A percentile compares a stretch with the other conserved stretches of the same genome.
phyloP scores from a whole-genome alignment of 768 basidiomycete species.

The Boletus rufocinnamomeus region DNA sequence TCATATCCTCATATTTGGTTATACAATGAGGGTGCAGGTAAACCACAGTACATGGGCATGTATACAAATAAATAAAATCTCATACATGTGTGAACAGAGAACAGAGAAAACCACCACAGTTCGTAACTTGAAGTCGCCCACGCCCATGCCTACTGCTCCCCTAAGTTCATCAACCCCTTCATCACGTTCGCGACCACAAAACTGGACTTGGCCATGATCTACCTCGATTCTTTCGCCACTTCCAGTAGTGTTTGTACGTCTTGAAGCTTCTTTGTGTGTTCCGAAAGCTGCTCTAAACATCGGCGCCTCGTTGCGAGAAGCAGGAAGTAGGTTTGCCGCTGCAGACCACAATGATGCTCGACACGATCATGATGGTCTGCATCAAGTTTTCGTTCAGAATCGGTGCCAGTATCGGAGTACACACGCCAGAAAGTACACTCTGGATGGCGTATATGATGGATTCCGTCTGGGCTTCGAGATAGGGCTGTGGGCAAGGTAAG shows the following conservation, averaged over 20 bases:
- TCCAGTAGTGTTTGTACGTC: conserved; percentile 83
- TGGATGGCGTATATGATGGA: conserved; percentile 95
- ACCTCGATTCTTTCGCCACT: conserved; percentile 88
- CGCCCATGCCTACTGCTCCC: too few relatives aligned
- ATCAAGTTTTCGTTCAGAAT: conserved; percentile 91
- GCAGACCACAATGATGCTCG: conserved; percentile 95
- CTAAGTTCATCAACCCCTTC: conserved; percentile 88
- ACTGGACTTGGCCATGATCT: conserved; percentile 94
- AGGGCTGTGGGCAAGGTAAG: conserved; percentile 57
- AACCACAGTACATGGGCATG: too few relatives aligned
- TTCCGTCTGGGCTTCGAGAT: conserved; percentile 94
- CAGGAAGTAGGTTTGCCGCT: conserved; percentile 85
- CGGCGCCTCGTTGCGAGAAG: conserved; percentile 70
- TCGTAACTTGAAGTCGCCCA: too few relatives aligned
- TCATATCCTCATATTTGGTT: too few relatives aligned
- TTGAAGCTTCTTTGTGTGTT: conserved; percentile 87
- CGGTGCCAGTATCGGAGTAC: conserved; percentile 82
- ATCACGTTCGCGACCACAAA: conserved; percentile 96
- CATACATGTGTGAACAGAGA: too few relatives aligned
- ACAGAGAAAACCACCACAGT: not conserved
- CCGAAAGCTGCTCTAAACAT: conserved; percentile 80
- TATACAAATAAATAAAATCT: too few relatives aligned
- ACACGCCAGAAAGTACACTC: conserved; percentile 92
- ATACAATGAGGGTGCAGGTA: too few relatives aligned
- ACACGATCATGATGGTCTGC: conserved; percentile 97